Evolutionary conservation across 2,329 filamentous ascomycete genomes (phyloP), one percentile per base, ranked within the genome.

Genomic region (Fusarium paranaense): DNA sequence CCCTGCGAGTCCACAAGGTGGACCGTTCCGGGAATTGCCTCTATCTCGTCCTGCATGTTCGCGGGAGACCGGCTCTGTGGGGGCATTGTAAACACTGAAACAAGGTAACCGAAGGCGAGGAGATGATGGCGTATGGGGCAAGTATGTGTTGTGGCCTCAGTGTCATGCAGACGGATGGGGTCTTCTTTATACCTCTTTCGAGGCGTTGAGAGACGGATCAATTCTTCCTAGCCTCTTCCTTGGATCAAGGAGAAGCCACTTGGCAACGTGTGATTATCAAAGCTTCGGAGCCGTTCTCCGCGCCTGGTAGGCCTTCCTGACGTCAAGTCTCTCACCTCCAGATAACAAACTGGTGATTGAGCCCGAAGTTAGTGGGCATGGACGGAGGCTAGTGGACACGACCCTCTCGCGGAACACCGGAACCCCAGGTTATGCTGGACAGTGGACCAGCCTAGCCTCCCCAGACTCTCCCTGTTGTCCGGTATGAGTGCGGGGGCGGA

Each of bases 11-110:
- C 62, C 35, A 65, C 40, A 11, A 65, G 52, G 30, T 59, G 62
- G 52, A 65, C 62, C 20, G 62, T 65, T 16, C 54, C 62, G 16
- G 62, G 62, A 22, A 58, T 57, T 32, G 50, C 62, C 32, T 64
- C 62, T 33, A 64, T 45, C 50, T 64, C 11, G 6, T 64, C 62
- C 22, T 33, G 27, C 62, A 64, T 45, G 37, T 56, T 32, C 5
- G 37, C 27, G n/a, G 20, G 30, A 37, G 22, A 1, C 16, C 14
- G 47, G 4, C 3, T 58, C 30, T 20, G 33, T 11, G 47, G 11
- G 14, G 62, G 18, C 62, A 64, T 64, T 58, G 33, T 37, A 38
- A 56, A 58, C 16, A 13, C 18, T 57, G 20, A 1, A 58, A 27
- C 9, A 13, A 37, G 54, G 54, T 38, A 27, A 27, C 16, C 2